phyloP scores from a whole-genome alignment of 768 basidiomycete genomes.

The Termitomyces sp. region DNA sequence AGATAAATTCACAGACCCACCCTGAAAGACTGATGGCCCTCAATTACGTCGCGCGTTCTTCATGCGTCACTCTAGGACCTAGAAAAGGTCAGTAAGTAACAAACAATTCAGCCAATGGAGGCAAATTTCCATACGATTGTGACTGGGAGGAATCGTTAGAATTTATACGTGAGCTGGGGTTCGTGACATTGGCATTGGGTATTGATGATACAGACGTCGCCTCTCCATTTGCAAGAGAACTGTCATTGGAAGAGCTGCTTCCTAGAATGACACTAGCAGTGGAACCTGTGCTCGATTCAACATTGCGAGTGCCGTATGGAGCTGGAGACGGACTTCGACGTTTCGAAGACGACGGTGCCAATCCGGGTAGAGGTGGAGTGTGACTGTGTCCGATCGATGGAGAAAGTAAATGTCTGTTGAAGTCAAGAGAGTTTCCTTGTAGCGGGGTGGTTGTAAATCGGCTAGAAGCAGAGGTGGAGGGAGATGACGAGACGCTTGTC shows the following conservation, averaged over 20 bases:
- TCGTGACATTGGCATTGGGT: slow-evolving; percentile 13
- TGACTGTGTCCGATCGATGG: slow-evolving; percentile 30
- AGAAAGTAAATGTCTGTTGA: slow-evolving; percentile 22
- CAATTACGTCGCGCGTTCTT: slow-evolving; percentile 12
- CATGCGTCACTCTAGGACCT: slow-evolving; percentile 17
- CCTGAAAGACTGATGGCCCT: slow-evolving; percentile 10
- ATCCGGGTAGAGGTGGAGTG: slow-evolving; percentile 24
- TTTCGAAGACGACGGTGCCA: slow-evolving; percentile 24
- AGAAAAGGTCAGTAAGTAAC: slow-evolving; percentile 33
- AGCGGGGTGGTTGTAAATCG: slow-evolving; percentile 17
- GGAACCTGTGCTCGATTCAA: slow-evolving; percentile 39
- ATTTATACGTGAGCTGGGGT: slow-evolving; percentile 3
- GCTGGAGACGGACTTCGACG: slow-evolving; percentile 31
- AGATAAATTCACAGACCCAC: slow-evolving; percentile 5
- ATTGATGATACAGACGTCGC: slow-evolving; percentile 11
- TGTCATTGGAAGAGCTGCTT: slow-evolving; percentile 6
- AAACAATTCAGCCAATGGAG: slow-evolving; percentile 38
- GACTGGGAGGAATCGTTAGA: slow-evolving; percentile 13
- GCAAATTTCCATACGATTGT: slow-evolving; percentile 34
- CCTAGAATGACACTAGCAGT: slow-evolving; percentile 38
- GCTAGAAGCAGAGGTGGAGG: slow-evolving; percentile 19
- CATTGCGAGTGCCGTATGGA: slow-evolving; percentile 38
- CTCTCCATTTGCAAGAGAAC: slow-evolving; percentile 9
- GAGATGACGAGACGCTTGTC: slow-evolving; percentile 14
- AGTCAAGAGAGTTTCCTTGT: slow-evolving; percentile 14